Evolutionary conservation across 495 filamentous ascomycete species (phyloP), one percentile per base, ranked within the genome.

Genomic region (Schizothecium vesticola): DNA sequence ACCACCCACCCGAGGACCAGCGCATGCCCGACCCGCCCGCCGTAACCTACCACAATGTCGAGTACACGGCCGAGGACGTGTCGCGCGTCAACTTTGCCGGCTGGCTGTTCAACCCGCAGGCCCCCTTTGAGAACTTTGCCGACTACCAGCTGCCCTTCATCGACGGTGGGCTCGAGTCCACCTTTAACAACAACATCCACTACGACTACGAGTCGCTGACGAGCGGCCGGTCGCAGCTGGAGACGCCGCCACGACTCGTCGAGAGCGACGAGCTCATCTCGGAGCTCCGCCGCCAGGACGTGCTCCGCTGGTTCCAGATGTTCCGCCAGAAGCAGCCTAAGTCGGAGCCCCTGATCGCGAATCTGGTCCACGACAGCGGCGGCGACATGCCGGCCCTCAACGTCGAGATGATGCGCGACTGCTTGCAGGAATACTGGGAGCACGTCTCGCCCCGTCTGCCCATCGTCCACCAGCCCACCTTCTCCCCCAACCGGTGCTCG

Each of bases 391-490:
- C 96, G 69, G 86, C 91, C 23, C 78, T 97, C 67, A 93, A 89
- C 73, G 75, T 95, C 57, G 88, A 90, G 33, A 96, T 95, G 87
- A 91, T 98, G 87, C 90, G 95, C 73, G 90, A 91, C 29, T 99
- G 96, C 78, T 87, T 97, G 73, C 87, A 89, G 22, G 92, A 93
- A 56, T 99, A 92, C 78, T 99, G 94, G 94, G 87, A 90, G 56
- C 89, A 96, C 73, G 93, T 97, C 59, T 95, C 96, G 74, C 88
- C 92, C 22, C 93, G 97, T 69, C 81, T 99, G 57, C 95, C 95
- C 31, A 96, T 99, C 62, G 84, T 99, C 56, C 95, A 99, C 72
- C 89, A 92, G 67, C 92, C 95, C 11, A 98, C 94, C 0, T 99
- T 98, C 78, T 89, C 88, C 11, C 88, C 91, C 11, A 90, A 96